A percentile compares a stretch with the other conserved stretches of the same genome.
Conservation (phyloP, 2,329 filamentous ascomycete genomes). For the Rachicladosporium sp. region DNA sequence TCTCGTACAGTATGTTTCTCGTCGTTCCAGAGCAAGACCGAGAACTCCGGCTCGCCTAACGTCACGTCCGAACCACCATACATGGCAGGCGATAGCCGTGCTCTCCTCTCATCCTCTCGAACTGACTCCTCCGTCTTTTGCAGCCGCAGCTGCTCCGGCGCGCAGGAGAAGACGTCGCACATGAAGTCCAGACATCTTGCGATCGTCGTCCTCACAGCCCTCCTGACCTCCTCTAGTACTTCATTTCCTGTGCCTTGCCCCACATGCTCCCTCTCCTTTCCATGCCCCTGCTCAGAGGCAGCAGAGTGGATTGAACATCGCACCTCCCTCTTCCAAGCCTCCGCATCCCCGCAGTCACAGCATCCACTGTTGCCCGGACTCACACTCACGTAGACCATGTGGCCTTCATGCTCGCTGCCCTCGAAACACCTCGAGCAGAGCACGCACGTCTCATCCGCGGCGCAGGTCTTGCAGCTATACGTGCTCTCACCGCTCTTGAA, state of each 20-base stretch:
- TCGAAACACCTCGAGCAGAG: conserved; percentile 92
- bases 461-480: conserved; percentile 89
- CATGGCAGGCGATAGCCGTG: conserved; percentile 52
- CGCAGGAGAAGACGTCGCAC: conserved; percentile 95
- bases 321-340: conserved; percentile 81
- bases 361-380: conserved; percentile 88
- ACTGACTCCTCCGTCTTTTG: conserved; percentile 75
- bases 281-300: conserved; percentile 11
- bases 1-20: conserved; percentile 95
- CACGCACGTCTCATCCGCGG: conserved; percentile 87
- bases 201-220: conserved; percentile 75
- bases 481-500: conserved; percentile 90
- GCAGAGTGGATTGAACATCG: conserved; percentile 84
- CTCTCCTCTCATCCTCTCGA: conserved; percentile 64
- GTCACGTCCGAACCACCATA: conserved; percentile 1
- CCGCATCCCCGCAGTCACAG: conserved; percentile 91
- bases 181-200: conserved; percentile 82
- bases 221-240: conserved; percentile 62
- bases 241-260: conserved; percentile 18
- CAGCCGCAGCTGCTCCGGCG: conserved; percentile 83
- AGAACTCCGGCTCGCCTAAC: conserved; percentile 52
- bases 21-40: conserved; percentile 89
- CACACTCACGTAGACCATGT: conserved; percentile 79
- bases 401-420: conserved; percentile 83
- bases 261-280: conserved; percentile 15